Conservation (phyloP, 495 filamentous ascomycete genomes). For the Melanomma pulvis-pyrius region DNA sequence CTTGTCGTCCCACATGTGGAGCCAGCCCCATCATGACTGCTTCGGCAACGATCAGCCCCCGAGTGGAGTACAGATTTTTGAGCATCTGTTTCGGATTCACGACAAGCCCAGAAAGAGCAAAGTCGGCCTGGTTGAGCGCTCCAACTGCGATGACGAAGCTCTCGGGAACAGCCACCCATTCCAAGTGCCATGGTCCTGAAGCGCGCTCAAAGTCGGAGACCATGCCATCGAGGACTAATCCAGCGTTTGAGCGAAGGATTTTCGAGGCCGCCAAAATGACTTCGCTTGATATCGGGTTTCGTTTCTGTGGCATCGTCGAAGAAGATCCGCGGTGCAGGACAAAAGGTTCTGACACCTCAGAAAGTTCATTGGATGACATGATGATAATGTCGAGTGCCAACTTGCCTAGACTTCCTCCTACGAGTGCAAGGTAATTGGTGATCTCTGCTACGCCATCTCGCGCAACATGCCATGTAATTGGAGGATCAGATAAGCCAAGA, state of each 20-base stretch:
- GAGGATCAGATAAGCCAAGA: constrained; percentile 45
- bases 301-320: constrained; percentile 60
- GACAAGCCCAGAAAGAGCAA: constrained; percentile 52
- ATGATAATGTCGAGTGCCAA: constrained; percentile 58
- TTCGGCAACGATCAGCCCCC: constrained; percentile 57
- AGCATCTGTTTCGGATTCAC: constrained; percentile 53
- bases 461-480: constrained; percentile 55
- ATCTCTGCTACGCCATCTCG: constrained; percentile 56
- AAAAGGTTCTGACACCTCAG: constrained; percentile 60
- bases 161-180: constrained; percentile 58
- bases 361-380: constrained; percentile 58
- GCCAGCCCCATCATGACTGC: constrained; percentile 62
- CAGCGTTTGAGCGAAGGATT: constrained; percentile 53
- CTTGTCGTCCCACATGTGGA: constrained; percentile 51
- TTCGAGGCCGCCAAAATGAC: constrained; percentile 58
- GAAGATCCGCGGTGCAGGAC: constrained; percentile 58
- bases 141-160: constrained; percentile 56
- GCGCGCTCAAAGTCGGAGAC: constrained; percentile 58
- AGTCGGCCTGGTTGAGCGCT: constrained; percentile 54
- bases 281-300: constrained; percentile 58
- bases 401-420: constrained; percentile 56
- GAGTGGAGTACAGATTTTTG: constrained; percentile 53
- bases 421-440: constrained; percentile 53
- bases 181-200: constrained; percentile 58
- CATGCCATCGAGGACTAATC: constrained; percentile 57